Evolutionary conservation across 805 yeast species (phyloP).

Genomic region (Barnettozyma populi): DNA sequence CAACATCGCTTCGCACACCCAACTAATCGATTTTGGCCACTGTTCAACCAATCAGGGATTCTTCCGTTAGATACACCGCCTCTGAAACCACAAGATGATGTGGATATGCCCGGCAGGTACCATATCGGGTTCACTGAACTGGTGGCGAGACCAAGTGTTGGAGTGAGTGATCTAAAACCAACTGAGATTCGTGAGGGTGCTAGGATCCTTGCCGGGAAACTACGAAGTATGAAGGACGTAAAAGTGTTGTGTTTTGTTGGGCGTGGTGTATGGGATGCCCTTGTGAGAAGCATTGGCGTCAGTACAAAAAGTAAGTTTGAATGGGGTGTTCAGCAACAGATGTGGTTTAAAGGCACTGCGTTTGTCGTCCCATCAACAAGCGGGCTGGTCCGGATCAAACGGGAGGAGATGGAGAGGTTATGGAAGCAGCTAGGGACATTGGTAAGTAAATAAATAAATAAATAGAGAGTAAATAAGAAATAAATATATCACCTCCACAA

Average conservation of each 20-base stretch:
- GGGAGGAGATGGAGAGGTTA: conserved; percentile 37
- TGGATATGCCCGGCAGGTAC: conserved; percentile 30
- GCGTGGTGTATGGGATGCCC: conserved; percentile 67
- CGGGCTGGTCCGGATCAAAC: conserved; percentile 56
- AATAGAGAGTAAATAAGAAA: conserved; percentile 4
- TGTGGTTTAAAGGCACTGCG: conserved; percentile 22
- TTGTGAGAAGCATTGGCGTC: conserved; percentile 30
- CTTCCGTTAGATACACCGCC: conserved; percentile 1
- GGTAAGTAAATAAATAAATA: conserved; percentile 4
- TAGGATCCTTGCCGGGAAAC: conserved; percentile 42
- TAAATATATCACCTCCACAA: conserved; percentile 13
- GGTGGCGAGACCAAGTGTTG: conserved; percentile 56
- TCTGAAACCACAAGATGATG: conserved; percentile 36
- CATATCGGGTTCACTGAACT: conserved; percentile 68
- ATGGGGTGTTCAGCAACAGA: conserved; percentile 45
- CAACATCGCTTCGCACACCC: conserved; percentile 1
- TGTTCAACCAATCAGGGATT: conserved; percentile 1
- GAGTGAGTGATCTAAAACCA: conserved; percentile 46
- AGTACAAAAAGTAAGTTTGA: conserved; percentile 32
- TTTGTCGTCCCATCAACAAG: conserved; percentile 71
- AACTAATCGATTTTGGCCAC: background rate
- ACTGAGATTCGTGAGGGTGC: conserved; percentile 53
- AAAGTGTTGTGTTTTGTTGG: conserved; percentile 55
- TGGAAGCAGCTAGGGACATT: conserved; percentile 39
- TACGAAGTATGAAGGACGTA: conserved; percentile 33